phyloP scores from a whole-genome alignment of 768 basidiomycete species.

The Pleurotus ostreatus region DNA sequence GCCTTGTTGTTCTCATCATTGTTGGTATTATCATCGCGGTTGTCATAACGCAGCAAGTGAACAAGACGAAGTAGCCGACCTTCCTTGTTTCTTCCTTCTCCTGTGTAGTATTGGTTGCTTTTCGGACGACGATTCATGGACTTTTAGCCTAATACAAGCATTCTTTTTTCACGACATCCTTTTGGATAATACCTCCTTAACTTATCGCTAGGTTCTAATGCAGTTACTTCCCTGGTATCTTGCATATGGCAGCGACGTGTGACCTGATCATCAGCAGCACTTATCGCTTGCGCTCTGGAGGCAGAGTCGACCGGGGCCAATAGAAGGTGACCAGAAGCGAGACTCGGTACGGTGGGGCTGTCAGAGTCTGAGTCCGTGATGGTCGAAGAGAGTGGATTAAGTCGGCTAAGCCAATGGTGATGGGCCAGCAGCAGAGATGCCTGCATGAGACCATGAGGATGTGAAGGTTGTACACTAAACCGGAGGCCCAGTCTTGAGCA shows the following conservation, averaged over 20 bases:
- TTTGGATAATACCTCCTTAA: constrained; percentile 2
- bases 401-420: not conserved
- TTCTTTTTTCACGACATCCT: not conserved
- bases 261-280: too few relatives aligned
- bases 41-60: constrained; percentile 43
- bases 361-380: not conserved
- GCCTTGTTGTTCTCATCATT: constrained; percentile 62
- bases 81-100: constrained; percentile 10
- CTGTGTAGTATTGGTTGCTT: constrained; percentile 3
- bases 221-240: not conserved
- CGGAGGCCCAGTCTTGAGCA: not conserved
- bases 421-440: not conserved
- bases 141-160: constrained; percentile 2
- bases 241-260: not conserved
- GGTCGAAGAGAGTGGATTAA: not conserved
- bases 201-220: not conserved
- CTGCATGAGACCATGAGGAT: too few relatives aligned
- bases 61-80: constrained; percentile 27
- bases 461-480: too few relatives aligned
- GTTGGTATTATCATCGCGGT: constrained; percentile 60
- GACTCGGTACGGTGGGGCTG: too few relatives aligned
- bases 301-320: too few relatives aligned
- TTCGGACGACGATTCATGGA: constrained; percentile 1
- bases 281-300: too few relatives aligned
- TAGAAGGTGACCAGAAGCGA: too few relatives aligned